Conservation (phyloP, 768 basidiomycete genomes). For the Serendipita indica region DNA sequence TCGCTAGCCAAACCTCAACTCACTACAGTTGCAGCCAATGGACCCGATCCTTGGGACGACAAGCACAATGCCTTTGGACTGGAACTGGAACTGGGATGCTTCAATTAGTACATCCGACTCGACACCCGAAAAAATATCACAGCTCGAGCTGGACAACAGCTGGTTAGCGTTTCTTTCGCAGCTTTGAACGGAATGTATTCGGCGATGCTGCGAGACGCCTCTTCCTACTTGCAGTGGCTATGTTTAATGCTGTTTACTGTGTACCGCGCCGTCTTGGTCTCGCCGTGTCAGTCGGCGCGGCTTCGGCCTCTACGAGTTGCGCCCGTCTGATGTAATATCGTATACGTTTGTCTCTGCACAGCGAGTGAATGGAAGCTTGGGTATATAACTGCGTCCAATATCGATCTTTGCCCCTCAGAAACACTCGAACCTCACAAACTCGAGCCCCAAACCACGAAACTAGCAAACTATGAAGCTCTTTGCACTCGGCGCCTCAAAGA, state of each 20-base stretch:
- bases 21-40: too few relatives aligned
- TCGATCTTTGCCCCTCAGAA: not conserved
- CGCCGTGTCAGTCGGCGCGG: not conserved
- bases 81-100: not conserved
- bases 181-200: not conserved
- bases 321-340: too few relatives aligned
- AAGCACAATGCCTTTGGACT: too few relatives aligned
- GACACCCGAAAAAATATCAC: not conserved
- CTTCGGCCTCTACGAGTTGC: too few relatives aligned
- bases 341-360: too few relatives aligned
- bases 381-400: not conserved
- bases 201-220: not conserved
- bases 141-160: not conserved
- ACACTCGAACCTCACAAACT: not conserved
- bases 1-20: too few relatives aligned
- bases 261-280: not conserved
- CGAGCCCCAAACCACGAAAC: not conserved
- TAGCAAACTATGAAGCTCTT: constrained; percentile 21
- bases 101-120: not conserved
- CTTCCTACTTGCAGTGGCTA: too few relatives aligned
- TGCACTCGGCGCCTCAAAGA: constrained; percentile 25
- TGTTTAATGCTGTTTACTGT: too few relatives aligned
- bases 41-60: too few relatives aligned
- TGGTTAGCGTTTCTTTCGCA: constrained; percentile 2
- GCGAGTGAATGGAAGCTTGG: too few relatives aligned